Evolutionary conservation across 208 protist genomes (phyloP).

Genomic region (Naegleria gruberi): DNA sequence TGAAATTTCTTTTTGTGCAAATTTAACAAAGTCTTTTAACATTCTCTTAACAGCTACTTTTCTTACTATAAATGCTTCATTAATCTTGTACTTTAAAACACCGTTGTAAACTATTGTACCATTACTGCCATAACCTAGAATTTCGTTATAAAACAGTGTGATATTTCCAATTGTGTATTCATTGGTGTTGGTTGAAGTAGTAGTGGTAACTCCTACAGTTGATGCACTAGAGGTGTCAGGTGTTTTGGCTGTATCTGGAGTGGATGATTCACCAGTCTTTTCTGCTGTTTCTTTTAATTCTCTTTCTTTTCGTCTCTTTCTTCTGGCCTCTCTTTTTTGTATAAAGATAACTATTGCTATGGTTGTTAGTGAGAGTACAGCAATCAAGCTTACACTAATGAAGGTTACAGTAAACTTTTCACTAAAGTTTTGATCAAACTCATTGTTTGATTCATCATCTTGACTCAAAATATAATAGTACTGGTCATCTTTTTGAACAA

Average conservation of each 20-base stretch:
- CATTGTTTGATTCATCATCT: neutral
- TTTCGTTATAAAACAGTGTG: constrained; percentile 20
- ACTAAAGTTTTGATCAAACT: neutral
- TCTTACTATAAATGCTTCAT: constrained; percentile 4
- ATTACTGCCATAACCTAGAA: constrained; percentile 40
- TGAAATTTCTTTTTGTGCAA: constrained; percentile 38
- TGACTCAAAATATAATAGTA: neutral
- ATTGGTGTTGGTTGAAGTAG: neutral
- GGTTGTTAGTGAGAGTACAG: neutral
- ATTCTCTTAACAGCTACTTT: constrained; percentile 43
- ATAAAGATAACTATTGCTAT: neutral
- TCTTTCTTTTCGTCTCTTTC: neutral
- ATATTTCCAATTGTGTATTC: constrained; percentile 11
- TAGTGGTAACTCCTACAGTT: too few species aligned
- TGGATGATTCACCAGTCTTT: too few species aligned
- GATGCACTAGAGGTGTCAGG: neutral
- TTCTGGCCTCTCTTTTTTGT: neutral
- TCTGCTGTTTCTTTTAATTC: neutral
- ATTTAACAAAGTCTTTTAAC: constrained; percentile 36
- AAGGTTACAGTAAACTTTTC: neutral
- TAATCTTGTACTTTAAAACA: constrained; percentile 17
- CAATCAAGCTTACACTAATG: neutral
- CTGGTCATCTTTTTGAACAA: neutral
- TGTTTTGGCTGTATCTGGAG: neutral
- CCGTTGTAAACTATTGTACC: constrained; percentile 45